Evolutionary conservation across 179 eudicot species (phyloP), one percentile per base, ranked within the genome.

Genomic region (Silene vulgaris): DNA sequence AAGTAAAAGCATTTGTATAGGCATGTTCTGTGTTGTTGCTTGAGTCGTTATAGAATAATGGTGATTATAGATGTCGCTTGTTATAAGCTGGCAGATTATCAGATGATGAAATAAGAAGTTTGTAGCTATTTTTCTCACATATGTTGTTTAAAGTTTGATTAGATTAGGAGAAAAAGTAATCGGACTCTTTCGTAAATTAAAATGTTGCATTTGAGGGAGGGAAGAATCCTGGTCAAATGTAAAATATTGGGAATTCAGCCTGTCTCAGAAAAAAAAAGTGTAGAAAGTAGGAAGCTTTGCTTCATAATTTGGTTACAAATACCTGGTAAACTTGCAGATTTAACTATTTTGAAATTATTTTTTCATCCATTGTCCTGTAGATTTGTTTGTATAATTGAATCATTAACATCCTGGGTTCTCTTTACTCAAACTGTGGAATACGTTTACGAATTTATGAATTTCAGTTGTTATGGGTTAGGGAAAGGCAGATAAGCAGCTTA

Each of bases 401-500:
- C 45, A 19, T 48, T n/a, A 61, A 37, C 59, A 52, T 67, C 67
- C 5, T 6, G 26, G 57, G 29, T 40, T 40, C 3, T 61, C 0
- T 29, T 59, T 6, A 26, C 13, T 4, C 50, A 59, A 43, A 6
- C 11, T 7, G 19, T 52, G 60, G 61, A 26, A 60, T 20, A 48
- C 59, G 30, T 4, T 19, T 17, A 20, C 9, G 28, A 78, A 72
- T 52, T 77, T 65, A 40, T 14, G 64, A 64, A 45, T 68, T 80
- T 75, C 35, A 21, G 45, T 74, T 7, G 65, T 61, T 65, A 23
- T 76, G 45, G 35, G 48, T 71, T 66, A 95, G 99, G 91, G 90
- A 62, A 95, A 92, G 87, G 88, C 91, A 65, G 97, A 95, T 86
- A 95, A 90, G 82, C 99, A 89, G 75, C 86, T 82, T 52, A 85